These are phyloP conservation scores for Achaetomiella virescens DNA, from an alignment of 495 filamentous ascomycete genomes.

Conservation along the genomic window DNA sequence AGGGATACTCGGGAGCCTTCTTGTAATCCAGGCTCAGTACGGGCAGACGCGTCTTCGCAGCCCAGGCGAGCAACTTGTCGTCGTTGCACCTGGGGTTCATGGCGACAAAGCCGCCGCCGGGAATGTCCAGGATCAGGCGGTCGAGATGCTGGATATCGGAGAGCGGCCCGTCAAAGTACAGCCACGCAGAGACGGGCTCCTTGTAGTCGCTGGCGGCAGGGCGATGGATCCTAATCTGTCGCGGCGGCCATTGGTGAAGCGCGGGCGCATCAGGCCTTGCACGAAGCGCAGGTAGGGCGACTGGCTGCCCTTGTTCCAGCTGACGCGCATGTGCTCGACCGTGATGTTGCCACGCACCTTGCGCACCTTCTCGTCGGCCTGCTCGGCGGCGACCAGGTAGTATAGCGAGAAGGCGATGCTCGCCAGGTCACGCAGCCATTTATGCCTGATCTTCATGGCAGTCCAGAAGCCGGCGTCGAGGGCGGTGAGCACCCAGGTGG, in stretches of 20 bases:
- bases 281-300: constrained; percentile 74
- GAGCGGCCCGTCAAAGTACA: constrained; percentile 89
- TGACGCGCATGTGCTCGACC: constrained; percentile 83
- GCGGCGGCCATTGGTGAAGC: constrained; percentile 71
- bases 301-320: constrained; percentile 82
- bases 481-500: constrained; percentile 94
- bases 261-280: constrained; percentile 65
- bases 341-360: constrained; percentile 81
- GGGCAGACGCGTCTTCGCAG: constrained; percentile 74
- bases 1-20: constrained; percentile 91
- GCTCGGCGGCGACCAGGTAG: constrained; percentile 87
- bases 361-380: constrained; percentile 95
- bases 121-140: constrained; percentile 81
- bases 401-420: constrained; percentile 79
- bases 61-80: constrained; percentile 87
- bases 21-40: constrained; percentile 88
- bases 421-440: constrained; percentile 74
- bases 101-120: constrained; percentile 90
- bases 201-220: constrained; percentile 71
- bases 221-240: constrained; percentile 75
- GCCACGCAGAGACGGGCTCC: constrained; percentile 78
- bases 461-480: constrained; percentile 98
- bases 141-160: constrained; percentile 69
- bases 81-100: constrained; percentile 90
- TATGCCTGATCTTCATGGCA: constrained; percentile 81